A percentile compares a stretch with the other conserved stretches of the same genome.
Conservation (phyloP, 2,329 filamentous ascomycete genomes). For the Stachybotrys elegans region DNA sequence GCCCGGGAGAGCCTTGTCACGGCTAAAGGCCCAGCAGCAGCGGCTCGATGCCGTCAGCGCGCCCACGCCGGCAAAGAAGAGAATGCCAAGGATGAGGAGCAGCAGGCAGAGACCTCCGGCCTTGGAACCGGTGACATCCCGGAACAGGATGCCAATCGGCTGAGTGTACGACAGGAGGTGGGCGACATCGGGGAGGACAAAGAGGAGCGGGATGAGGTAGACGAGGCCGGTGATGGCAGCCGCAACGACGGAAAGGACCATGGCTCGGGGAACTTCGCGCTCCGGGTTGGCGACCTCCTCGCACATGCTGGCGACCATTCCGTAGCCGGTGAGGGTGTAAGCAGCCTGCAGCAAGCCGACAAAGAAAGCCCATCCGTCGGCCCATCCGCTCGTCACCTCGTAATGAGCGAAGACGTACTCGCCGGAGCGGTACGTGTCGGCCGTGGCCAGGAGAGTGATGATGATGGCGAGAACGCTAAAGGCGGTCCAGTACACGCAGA, state of each 20-base stretch:
- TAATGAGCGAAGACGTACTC: conserved; percentile 65
- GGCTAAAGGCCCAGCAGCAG: conserved; percentile 71
- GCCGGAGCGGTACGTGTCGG: conserved; percentile 58
- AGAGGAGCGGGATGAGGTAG: conserved; percentile 70
- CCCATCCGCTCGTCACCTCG: conserved; percentile 63
- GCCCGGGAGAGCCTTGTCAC: conserved; percentile 69
- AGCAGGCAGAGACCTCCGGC: conserved; percentile 70
- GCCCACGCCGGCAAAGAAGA: conserved; percentile 71
- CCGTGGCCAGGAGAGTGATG: conserved; percentile 62
- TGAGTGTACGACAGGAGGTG: conserved; percentile 62
- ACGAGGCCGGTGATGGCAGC: conserved; percentile 57
- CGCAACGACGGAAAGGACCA: conserved; percentile 61
- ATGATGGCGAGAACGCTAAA: conserved; percentile 64
- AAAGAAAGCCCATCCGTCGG: conserved; percentile 56
- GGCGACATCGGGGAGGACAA: conserved; percentile 65
- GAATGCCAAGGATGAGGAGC: conserved; percentile 71
- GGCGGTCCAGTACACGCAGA: conserved; percentile 69
- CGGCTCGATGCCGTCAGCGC: conserved; percentile 69
- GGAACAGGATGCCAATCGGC: conserved; percentile 72
- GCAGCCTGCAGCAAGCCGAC: conserved; percentile 47
- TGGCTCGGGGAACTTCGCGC: conserved; percentile 60
- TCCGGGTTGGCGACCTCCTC: conserved; percentile 58
- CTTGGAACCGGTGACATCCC: conserved; percentile 66
- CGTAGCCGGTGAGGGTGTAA: conserved; percentile 41
- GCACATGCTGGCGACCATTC: conserved; percentile 50